Base-by-base conservation (phyloP, 371 early-diverging fungal genomes). In the Mucor saturninus region DNA sequence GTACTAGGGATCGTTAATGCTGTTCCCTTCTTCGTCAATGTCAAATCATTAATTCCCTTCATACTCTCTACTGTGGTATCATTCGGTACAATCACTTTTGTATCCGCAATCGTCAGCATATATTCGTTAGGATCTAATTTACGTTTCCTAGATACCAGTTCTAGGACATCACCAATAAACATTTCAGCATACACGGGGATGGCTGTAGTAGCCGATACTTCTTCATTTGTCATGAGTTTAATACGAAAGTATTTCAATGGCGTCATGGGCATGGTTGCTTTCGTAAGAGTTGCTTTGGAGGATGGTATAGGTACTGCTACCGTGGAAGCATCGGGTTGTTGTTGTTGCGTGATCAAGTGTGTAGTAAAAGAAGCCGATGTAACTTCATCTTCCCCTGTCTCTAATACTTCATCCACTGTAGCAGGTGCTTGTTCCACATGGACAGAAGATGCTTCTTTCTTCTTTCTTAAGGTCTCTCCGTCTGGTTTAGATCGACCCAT, bases 111-210 rank as follows among this genome's bases (percentile, higher is more conserved):
- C 43, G 90, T 91, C 37, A 96, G 72, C 40, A 89, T 86, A 69
- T 95, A 96, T 48, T 94, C 88, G 43, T 87, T 86, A 5, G 89
- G 83, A 64, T 91, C 85, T 65, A 95, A 84, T 67, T 91, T 93
- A 46, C 95, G 83, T 70, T 96, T 96, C 38, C 83, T 71, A 59
- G 96, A 97, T 15, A 96, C 91, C 2, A 83, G 78, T n/a, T 91
- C 88, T 50, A 96, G 87, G 11, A 96, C 91, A 35, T 91, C 91
- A 21, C 85, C 83, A 58, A 98, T 86, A 26, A 90, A 83, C 76
- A 89, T 91, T 61, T 88, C 84, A 2, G 87, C 79, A 51, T 86
- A 75, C 9, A 93, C 86, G 50, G 89, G 90, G 21, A 97, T 87
- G 1, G 96, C 94, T 0, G 96, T 96, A 1, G 95, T 95, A 37